A percentile compares a stretch with the other conserved stretches of the same genome.
Evolutionary conservation across 768 basidiomycete species (phyloP).

Genomic region (Pholiota conissans): DNA sequence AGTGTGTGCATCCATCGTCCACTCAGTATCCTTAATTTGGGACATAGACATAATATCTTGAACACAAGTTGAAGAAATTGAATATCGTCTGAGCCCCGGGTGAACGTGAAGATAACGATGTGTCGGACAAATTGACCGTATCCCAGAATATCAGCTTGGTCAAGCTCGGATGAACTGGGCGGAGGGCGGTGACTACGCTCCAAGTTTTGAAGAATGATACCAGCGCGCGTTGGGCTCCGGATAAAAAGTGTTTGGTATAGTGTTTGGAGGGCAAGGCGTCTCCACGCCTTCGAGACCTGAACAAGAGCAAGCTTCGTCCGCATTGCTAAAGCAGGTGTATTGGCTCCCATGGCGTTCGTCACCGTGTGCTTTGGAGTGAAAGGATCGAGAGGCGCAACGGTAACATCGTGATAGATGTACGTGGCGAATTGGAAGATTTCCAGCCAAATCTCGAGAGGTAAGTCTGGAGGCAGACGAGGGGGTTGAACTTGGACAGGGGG

Average conservation of each 20-base stretch:
- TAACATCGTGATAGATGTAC: slow-evolving; percentile 41
- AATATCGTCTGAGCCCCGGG: slow-evolving; percentile 36
- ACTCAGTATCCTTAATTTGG: slow-evolving; percentile 44
- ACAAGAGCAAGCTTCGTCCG: slow-evolving; percentile 52
- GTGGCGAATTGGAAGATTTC: slow-evolving; percentile 60
- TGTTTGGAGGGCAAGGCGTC: slow-evolving; percentile 38
- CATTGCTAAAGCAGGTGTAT: slow-evolving; percentile 45
- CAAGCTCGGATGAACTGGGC: background rate
- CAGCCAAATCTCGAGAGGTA: slow-evolving; percentile 54
- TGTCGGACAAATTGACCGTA: slow-evolving; percentile 50
- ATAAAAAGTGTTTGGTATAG: slow-evolving; percentile 48
- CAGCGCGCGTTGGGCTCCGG: slow-evolving; percentile 43
- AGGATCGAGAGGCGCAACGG: slow-evolving; percentile 46
- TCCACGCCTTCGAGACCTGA: slow-evolving; percentile 48
- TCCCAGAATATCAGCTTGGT: slow-evolving; percentile 5
- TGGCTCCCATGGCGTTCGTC: slow-evolving; percentile 44
- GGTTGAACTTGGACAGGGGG: slow-evolving; percentile 10
- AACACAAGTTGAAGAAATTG: slow-evolving; percentile 42
- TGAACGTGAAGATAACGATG: slow-evolving; percentile 47
- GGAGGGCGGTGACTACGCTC: slow-evolving; percentile 19
- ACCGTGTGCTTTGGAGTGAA: slow-evolving; percentile 41
- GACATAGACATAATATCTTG: slow-evolving; percentile 44
- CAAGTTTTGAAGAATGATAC: slow-evolving; percentile 36
- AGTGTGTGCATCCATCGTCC: slow-evolving; percentile 46
- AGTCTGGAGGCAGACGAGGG: slow-evolving; percentile 27